Evolutionary conservation across 176 grass and related monocot genomes (phyloP), one percentile per base, ranked within the genome.

Genomic region (Rhynchospora pubera): DNA sequence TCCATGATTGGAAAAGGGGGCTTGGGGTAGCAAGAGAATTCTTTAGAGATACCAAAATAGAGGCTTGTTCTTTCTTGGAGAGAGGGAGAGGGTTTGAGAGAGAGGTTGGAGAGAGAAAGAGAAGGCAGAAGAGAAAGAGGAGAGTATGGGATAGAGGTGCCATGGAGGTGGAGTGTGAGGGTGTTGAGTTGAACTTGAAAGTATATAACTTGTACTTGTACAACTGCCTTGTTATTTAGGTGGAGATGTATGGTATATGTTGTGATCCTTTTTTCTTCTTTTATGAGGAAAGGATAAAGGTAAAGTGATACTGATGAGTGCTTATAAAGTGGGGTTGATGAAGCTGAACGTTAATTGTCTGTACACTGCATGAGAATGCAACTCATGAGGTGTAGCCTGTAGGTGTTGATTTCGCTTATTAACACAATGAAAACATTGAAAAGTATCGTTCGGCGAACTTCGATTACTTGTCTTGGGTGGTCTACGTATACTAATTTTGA

Each of bases 31-130:
- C 46, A 16, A 90, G 88, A 48, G 90, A 65, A 62, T 78, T 57
- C 88, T 86, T 96, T 28, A 92, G 32, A 83, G 90, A 67, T 7
- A 91, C 22, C 52, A 96, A 62, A 58, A 79, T 56, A 10, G 86
- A 83, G 0, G 93, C 88, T 84, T 90, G 93, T 0, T 50, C 83
- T 42, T 9, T 77, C 63, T 79, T 74, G 53, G 86, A 71, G 8
- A 86, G 57, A n/a, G 22, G 65, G 58, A 80, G 43, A 18, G 5
- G 3, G 73, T 16, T 28, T 45, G 78, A 66, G 62, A 28, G 68
- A 77, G 46, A 53, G 28, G 26, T 30, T 26, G 79, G 57, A 18
- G 52, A 52, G 28, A 73, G 30, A 56, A 65, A 64, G 68, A 87
- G 59, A 30, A 83, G 58, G 62, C 15, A 77, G 8, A 70, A 61